Conservation (phyloP, 176 grass and related monocot genomes). For the Oryza officinalis region DNA sequence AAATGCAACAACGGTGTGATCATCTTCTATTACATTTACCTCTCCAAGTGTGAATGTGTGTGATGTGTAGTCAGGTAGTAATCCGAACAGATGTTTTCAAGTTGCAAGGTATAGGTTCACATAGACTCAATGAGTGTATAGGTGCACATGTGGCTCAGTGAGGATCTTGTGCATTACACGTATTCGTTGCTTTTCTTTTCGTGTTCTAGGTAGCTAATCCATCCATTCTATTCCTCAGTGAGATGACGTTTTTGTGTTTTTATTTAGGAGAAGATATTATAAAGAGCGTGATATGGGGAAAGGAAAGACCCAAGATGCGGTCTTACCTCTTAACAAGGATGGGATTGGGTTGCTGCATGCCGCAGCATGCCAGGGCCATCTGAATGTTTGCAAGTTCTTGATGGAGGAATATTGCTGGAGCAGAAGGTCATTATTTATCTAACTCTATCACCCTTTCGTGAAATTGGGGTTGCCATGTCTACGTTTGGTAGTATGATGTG, state of each 20-base stretch:
- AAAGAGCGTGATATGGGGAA: background rate
- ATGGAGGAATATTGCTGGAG: conserved; percentile 35
- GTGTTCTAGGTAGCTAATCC: background rate
- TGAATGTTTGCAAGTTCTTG: conserved; percentile 45
- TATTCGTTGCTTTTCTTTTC: background rate
- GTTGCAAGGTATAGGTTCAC: too few relatives aligned
- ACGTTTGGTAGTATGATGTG: background rate
- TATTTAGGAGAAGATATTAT: background rate
- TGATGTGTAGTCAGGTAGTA: background rate
- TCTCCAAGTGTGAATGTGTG: too few relatives aligned
- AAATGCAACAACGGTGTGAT: background rate
- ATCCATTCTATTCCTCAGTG: background rate
- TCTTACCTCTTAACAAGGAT: background rate
- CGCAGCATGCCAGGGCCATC: conserved; percentile 11
- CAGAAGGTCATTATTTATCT: background rate
- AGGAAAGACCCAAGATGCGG: background rate
- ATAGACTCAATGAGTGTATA: background rate
- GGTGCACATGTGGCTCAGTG: background rate
- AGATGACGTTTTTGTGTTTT: background rate
- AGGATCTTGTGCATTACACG: background rate
- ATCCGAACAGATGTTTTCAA: too few relatives aligned
- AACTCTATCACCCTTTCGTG: background rate
- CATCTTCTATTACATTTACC: too few relatives aligned
- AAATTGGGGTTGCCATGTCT: background rate
- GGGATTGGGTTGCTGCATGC: background rate